Conservation (phyloP, 495 filamentous ascomycete species). For the Thozetella sp. region DNA sequence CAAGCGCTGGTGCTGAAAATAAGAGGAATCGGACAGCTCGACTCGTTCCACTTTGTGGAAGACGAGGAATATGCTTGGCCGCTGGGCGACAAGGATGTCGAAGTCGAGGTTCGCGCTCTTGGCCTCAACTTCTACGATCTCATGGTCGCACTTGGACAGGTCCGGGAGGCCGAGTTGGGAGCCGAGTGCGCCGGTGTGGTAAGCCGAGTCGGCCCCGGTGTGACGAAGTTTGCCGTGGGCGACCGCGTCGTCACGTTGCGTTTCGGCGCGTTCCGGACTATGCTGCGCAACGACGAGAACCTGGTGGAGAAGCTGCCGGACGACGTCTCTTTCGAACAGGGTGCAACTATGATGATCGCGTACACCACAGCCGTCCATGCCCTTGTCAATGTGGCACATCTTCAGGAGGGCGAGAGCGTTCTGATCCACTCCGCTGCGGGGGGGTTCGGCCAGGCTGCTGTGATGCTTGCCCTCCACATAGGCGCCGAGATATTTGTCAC, state of each 20-base stretch:
- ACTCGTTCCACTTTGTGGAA: not conserved
- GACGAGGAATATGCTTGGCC: conserved; percentile 6
- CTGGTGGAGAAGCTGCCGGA: conserved; percentile 47
- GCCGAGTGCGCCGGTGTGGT: conserved; percentile 56
- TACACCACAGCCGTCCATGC: conserved; percentile 63
- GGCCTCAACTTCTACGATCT: conserved; percentile 59
- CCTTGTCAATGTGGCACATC: conserved; percentile 44
- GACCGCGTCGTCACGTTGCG: conserved; percentile 59
- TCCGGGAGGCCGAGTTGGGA: conserved; percentile 43
- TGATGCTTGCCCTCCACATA: conserved; percentile 53
- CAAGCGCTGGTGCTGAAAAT: not conserved
- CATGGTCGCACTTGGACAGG: conserved; percentile 53
- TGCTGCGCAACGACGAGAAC: conserved; percentile 31
- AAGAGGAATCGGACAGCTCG: not conserved
- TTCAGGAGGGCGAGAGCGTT: conserved; percentile 53
- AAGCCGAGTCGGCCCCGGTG: conserved; percentile 44
- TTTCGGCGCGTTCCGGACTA: conserved; percentile 43
- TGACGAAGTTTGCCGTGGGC: conserved; percentile 44
- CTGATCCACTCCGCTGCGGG: conserved; percentile 63
- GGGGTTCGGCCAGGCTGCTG: conserved; percentile 63
- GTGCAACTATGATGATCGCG: conserved; percentile 56
- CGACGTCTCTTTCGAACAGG: conserved; percentile 50
- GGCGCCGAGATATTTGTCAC: conserved; percentile 63
- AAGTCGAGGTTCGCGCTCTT: conserved; percentile 49
- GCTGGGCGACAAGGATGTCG: conserved; percentile 29